Base-by-base conservation (phyloP, 1,284 basidiomycete species). In the Malassezia equina region DNA sequence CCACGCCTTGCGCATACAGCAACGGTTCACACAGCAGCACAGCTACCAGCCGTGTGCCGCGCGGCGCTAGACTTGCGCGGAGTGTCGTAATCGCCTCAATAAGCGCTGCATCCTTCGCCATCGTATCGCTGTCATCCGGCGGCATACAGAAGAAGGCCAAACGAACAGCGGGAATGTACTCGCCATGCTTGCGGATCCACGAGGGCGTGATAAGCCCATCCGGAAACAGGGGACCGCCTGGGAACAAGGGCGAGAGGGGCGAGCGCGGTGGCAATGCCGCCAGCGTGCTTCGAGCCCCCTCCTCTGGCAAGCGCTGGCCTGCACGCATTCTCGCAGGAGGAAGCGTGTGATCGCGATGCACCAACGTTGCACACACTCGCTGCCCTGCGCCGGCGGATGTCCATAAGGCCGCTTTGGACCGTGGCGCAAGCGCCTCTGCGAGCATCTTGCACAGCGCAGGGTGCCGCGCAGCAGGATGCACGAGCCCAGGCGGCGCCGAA, bases 181-280 rank as follows among this genome's bases (percentile, higher is more conserved):
- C 84, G 0, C 88, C 86, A 69, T 96, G 91, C 76, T 95, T 98
- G 43, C 90, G 81, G 15, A 95, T 83, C 93, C 93, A 98, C 65
- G 96, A 88, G 0, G 91, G 93, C 1, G 91, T 89, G 54, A 98
- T 88, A 45, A 98, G 78, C 0, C 93, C 93, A 73, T 98, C 93
- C 0, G 93, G 93, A 73, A 88, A 82, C 13, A 94, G 78, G 0
- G 93, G 91, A 0, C 89, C 91, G 1, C 84, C 81, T 0, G 86
- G 84, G 0, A 87, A 88, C 24, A 94, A 77, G 0, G 93, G 93
- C 0, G 88, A 94, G 7, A 96, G 79, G 0, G 90, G 90, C 0
- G 90, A 95, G 74, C 90, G 88, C 47, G 60, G 59, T 47, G 49
- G 71, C 47, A 62, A 65, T 43, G 46, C 51, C 21, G 52, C 63